Percentiles rank a stretch among this genome's conserved stretches.
These are phyloP conservation scores for Trichoderma gamsii DNA, from an alignment of 495 filamentous ascomycete species.

Conservation along the genomic window DNA sequence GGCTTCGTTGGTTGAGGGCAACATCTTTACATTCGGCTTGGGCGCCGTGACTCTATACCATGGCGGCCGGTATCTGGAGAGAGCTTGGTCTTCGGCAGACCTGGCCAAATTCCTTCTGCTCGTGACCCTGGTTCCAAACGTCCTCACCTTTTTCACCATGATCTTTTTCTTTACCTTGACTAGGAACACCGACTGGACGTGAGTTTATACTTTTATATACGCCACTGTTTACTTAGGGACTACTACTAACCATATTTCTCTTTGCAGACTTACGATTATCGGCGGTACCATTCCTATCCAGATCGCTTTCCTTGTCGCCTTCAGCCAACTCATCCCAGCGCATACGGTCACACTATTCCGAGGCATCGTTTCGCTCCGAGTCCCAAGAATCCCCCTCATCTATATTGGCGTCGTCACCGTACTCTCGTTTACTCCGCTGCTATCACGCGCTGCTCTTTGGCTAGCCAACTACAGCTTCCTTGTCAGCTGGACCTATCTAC, in stretches of 20 bases:
- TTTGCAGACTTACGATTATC: constrained; percentile 63
- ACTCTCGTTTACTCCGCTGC: constrained; percentile 69
- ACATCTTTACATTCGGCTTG: constrained; percentile 78
- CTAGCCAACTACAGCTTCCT: constrained; percentile 78
- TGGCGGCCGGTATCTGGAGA: constrained; percentile 90
- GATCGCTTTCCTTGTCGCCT: constrained; percentile 91
- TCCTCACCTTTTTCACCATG: constrained; percentile 64
- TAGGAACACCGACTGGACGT: constrained; percentile 63
- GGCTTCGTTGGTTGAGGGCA: constrained; percentile 86
- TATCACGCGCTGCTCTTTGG: constrained; percentile 77
- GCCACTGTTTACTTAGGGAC: constrained; percentile 15
- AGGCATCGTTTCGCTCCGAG: constrained; percentile 80
- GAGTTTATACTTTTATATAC: constrained; percentile 33
- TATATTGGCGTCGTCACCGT: constrained; percentile 73
- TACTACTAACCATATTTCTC: constrained; percentile 15
- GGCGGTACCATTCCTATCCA: constrained; percentile 85
- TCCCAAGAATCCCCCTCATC: constrained; percentile 82
- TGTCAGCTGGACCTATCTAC: constrained; percentile 89
- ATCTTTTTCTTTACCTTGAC: constrained; percentile 65
- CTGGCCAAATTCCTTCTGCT: constrained; percentile 86
- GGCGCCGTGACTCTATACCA: constrained; percentile 81
- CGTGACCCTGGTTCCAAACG: constrained; percentile 71
- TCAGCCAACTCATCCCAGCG: constrained; percentile 95
- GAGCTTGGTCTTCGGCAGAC: constrained; percentile 90
- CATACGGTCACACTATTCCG: constrained; percentile 94